Evolutionary conservation across 768 basidiomycete species (phyloP).

Genomic region (Tephrocybe rancida): DNA sequence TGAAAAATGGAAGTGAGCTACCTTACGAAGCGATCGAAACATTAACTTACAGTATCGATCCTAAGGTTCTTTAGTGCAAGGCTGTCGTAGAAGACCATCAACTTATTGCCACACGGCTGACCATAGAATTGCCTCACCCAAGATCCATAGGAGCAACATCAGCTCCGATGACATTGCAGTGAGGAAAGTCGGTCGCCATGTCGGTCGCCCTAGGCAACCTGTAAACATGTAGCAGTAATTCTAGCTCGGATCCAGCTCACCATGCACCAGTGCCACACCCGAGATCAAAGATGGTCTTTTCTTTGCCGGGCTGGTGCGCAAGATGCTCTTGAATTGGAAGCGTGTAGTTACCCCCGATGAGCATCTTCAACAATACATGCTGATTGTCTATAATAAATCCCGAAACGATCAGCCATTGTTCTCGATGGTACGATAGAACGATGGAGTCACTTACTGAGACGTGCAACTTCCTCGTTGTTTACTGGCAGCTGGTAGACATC

Average conservation of each 20-base stretch:
- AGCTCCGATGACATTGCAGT: conserved; percentile 10
- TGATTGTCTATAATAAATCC: neutral
- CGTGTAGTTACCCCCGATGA: conserved; percentile 6
- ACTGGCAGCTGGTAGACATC: conserved; percentile 4
- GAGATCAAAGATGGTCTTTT: conserved; percentile 1
- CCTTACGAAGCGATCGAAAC: neutral
- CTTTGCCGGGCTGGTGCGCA: neutral
- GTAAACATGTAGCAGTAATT: neutral
- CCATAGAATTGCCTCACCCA: neutral
- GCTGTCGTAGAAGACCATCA: neutral
- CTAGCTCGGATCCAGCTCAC: neutral
- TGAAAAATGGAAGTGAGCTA: neutral
- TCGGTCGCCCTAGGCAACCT: conserved; percentile 6
- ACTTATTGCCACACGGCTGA: too few relatives aligned
- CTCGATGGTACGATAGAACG: neutral
- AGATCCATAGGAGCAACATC: conserved; percentile 13
- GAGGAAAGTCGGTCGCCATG: conserved; percentile 11
- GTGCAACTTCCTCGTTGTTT: conserved; percentile 7
- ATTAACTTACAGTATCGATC: neutral
- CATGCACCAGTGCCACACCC: conserved; percentile 6
- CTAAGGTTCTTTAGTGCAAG: neutral
- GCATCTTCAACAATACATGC: conserved; percentile 7
- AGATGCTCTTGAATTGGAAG: neutral
- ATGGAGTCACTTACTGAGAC: neutral
- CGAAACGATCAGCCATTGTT: neutral